Conservation (phyloP, 1,284 basidiomycete species). For the Melampsora americana region DNA sequence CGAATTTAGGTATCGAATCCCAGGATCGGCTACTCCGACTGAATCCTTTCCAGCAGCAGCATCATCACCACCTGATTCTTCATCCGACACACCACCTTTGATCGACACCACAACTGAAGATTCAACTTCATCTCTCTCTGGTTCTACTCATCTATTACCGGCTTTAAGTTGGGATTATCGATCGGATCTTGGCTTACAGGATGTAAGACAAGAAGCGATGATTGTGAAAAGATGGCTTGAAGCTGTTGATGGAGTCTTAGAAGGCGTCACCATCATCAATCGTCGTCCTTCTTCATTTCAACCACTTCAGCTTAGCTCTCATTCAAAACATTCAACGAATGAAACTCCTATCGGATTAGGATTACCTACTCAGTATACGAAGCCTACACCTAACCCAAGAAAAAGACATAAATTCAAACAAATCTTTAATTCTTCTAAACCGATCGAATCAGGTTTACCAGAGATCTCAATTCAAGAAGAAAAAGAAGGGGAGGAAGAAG, state of each 20-base stretch:
- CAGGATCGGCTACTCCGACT: constrained; percentile 52
- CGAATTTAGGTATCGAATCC: constrained; percentile 51
- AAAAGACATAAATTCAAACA: constrained; percentile 21
- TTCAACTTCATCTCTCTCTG: neutral
- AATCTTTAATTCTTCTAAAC: constrained; percentile 57
- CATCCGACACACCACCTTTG: neutral
- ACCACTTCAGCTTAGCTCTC: neutral
- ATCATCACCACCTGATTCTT: neutral
- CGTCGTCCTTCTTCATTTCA: constrained; percentile 5
- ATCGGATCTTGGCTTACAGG: constrained; percentile 27
- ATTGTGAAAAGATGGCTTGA: constrained; percentile 37
- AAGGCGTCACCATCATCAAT: constrained; percentile 34
- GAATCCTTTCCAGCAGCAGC: constrained; percentile 53
- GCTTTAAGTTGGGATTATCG: constrained; percentile 39
- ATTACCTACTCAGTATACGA: neutral
- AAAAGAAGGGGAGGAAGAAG: constrained; percentile 52
- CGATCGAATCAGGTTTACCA: constrained; percentile 60
- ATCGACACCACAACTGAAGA: neutral
- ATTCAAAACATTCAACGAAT: no score
- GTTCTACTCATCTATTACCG: neutral
- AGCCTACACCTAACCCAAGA: neutral
- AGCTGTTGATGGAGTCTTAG: constrained; percentile 38
- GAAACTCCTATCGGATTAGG: no score
- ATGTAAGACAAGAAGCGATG: constrained; percentile 33
- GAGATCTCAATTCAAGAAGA: constrained; percentile 48